These are phyloP conservation scores for Gypsophila paniculata DNA, from an alignment of 179 eudicot genomes.

Conservation along the genomic window DNA sequence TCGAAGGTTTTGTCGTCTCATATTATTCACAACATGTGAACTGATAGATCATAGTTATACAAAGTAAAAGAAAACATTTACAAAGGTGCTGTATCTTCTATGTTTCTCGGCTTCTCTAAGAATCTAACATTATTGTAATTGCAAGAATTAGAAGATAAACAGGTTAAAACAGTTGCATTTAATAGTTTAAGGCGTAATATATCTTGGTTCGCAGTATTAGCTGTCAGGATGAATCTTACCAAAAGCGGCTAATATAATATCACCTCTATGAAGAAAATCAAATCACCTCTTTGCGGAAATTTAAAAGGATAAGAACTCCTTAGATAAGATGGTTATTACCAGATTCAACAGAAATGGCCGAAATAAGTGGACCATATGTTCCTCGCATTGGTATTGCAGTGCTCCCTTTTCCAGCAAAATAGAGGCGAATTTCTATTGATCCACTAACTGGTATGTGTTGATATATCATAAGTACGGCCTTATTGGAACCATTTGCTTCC, in stretches of 20 bases:
- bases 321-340: constrained; percentile 33
- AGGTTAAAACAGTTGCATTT: too few species aligned
- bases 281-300: too few species aligned
- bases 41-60: not conserved
- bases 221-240: too few species aligned
- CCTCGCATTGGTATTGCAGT: constrained; percentile 64
- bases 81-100: not conserved
- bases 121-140: not conserved
- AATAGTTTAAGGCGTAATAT: too few species aligned
- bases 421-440: constrained; percentile 54
- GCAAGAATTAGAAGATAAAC: too few species aligned
- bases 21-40: constrained; percentile 1
- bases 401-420: constrained; percentile 76
- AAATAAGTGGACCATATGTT: constrained; percentile 64
- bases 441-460: constrained; percentile 31
- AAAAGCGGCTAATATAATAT: too few species aligned
- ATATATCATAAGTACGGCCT: constrained; percentile 21
- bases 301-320: not conserved
- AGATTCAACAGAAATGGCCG: constrained; percentile 65
- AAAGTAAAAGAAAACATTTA: not conserved
- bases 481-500: constrained; percentile 33
- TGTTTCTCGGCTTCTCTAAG: not conserved
- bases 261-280: too few species aligned
- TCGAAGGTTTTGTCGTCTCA: not conserved
- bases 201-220: too few species aligned